phyloP scores from a whole-genome alignment of 2,329 filamentous ascomycete species.

The Ramularia endophylla region DNA sequence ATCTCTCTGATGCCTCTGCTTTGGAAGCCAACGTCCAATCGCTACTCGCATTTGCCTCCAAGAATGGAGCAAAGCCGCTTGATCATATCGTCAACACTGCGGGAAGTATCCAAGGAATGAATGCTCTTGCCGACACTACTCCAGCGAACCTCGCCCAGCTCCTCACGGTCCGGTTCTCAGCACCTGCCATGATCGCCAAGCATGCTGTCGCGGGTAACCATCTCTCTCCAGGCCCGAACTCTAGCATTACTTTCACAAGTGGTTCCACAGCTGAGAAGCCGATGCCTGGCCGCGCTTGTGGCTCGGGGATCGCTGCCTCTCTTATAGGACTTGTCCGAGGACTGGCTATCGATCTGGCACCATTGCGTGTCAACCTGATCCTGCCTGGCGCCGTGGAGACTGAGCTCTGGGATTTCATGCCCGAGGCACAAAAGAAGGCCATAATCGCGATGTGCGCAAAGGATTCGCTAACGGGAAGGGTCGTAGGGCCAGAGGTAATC shows the following conservation, averaged over 20 bases:
- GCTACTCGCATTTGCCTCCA: slow-evolving; percentile 32
- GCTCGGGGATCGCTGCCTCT: slow-evolving; percentile 41
- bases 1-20: slow-evolving; percentile 38
- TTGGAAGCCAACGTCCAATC: slow-evolving; percentile 40
- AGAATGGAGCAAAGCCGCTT: slow-evolving; percentile 29
- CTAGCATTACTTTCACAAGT: slow-evolving; percentile 49
- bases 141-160: slow-evolving; percentile 30
- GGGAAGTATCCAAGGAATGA: slow-evolving; percentile 31
- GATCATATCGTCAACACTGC: slow-evolving; percentile 52
- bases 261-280: slow-evolving; percentile 46
- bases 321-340: slow-evolving; percentile 45
- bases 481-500: slow-evolving; percentile 36
- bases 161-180: slow-evolving; percentile 39
- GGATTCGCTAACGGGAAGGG: slow-evolving; percentile 26
- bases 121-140: slow-evolving; percentile 5
- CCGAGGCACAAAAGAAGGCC: not conserved
- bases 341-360: slow-evolving; percentile 55
- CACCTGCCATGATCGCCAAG: slow-evolving; percentile 39
- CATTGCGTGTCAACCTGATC: slow-evolving; percentile 55
- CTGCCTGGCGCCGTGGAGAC: slow-evolving; percentile 44
- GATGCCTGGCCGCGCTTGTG: slow-evolving; percentile 41
- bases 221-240: slow-evolving; percentile 33
- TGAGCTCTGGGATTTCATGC: slow-evolving; percentile 26
- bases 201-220: slow-evolving; percentile 39
- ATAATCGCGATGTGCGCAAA: not conserved